Percentiles rank a stretch among this genome's conserved stretches.
phyloP scores from a whole-genome alignment of 371 early-diverging fungal species.

The Apophysomyces elegans region DNA sequence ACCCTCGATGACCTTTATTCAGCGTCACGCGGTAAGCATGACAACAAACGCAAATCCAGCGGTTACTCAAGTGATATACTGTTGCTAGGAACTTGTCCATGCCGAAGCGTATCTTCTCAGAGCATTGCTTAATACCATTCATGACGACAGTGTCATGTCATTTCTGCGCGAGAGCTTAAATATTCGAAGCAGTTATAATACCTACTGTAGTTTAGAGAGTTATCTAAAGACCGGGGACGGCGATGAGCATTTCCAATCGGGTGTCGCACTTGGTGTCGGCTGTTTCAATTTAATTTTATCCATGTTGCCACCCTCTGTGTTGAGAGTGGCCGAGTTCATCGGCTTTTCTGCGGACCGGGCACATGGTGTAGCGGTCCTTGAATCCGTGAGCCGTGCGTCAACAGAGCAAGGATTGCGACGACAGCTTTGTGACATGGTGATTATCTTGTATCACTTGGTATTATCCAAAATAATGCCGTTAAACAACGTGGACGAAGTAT shows the following conservation, averaged over 20 bases:
- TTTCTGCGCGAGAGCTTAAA: slow-evolving; percentile 77
- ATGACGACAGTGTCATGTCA: slow-evolving; percentile 71
- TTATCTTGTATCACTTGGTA: slow-evolving; percentile 72
- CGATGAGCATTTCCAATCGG: slow-evolving; percentile 76
- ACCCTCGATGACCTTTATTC: slow-evolving; percentile 60
- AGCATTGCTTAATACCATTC: slow-evolving; percentile 68
- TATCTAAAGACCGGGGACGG: slow-evolving; percentile 30
- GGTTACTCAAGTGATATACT: too few species aligned
- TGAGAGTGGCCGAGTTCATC: slow-evolving; percentile 67
- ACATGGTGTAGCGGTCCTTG: slow-evolving; percentile 67
- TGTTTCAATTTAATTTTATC: slow-evolving; percentile 54
- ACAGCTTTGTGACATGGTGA: slow-evolving; percentile 63
- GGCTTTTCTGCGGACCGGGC: slow-evolving; percentile 74
- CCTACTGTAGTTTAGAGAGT: slow-evolving; percentile 59
- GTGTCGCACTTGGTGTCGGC: slow-evolving; percentile 73
- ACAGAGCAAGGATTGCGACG: slow-evolving; percentile 41
- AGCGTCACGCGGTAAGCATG: slow-evolving; percentile 67
- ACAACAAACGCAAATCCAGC: background rate
- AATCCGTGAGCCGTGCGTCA: slow-evolving; percentile 46
- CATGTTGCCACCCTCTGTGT: slow-evolving; percentile 52
- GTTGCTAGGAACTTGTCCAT: slow-evolving; percentile 64
- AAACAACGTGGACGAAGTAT: slow-evolving; percentile 48
- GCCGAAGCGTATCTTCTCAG: slow-evolving; percentile 74
- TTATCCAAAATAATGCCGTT: slow-evolving; percentile 63
- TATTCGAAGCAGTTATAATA: slow-evolving; percentile 68